These are phyloP conservation scores for Pythium dissotocum DNA, from an alignment of 352 stramenopile species.

Conservation along the genomic window DNA sequence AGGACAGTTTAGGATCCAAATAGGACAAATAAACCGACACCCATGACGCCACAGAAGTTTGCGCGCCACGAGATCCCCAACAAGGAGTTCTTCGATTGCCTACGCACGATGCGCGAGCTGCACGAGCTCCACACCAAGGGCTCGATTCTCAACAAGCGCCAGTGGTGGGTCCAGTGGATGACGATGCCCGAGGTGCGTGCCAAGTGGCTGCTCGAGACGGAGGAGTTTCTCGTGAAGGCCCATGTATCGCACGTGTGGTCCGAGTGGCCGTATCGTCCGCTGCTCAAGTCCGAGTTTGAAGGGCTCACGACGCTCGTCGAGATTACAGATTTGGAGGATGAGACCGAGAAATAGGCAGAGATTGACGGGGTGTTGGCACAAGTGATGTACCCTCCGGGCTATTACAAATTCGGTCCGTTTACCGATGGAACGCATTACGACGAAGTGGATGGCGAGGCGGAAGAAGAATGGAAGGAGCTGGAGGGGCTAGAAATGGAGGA, in stretches of 20 bases:
- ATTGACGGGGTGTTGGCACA: background rate
- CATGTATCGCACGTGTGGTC: background rate
- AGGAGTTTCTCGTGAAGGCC: background rate
- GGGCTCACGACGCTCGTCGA: background rate
- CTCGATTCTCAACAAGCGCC: constrained; percentile 21
- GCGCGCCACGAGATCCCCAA: no score
- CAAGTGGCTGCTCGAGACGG: constrained; percentile 31
- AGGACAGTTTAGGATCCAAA: no score
- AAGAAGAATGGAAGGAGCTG: no score
- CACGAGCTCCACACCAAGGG: constrained; percentile 30
- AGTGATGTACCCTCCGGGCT: constrained; percentile 3
- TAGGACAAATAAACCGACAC: no score
- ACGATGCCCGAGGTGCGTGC: constrained; percentile 15
- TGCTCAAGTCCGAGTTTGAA: background rate
- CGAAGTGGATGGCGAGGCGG: no score
- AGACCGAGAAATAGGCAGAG: background rate
- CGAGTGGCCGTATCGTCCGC: constrained; percentile 1
- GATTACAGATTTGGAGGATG: background rate
- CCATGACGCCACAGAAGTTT: no score
- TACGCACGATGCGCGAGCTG: constrained; percentile 21
- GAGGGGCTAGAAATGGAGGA: no score
- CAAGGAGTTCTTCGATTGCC: no score
- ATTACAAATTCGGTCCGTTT: constrained; percentile 1
- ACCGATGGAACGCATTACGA: constrained; percentile 16
- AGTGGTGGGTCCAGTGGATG: constrained; percentile 25